Evolutionary conservation across 352 stramenopile genomes (phyloP).

Genomic region (Phytophthora ramorum): DNA sequence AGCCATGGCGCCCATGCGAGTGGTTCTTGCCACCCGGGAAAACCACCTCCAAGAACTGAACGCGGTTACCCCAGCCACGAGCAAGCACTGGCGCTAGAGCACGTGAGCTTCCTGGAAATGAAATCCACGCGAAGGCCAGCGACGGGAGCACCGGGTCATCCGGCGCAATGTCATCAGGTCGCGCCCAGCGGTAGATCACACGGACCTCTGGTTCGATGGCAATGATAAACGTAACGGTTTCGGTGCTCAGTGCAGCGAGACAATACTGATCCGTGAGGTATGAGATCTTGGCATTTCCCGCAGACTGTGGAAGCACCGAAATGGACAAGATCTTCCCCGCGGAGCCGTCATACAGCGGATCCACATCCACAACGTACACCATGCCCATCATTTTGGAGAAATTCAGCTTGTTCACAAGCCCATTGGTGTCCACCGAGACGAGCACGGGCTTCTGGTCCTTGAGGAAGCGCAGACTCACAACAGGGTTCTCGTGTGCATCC

Average conservation of each 20-base stretch:
- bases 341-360: constrained; percentile 95
- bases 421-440: constrained; percentile 87
- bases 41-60: constrained; percentile 93
- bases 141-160: constrained; percentile 91
- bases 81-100: constrained; percentile 92
- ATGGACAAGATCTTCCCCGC: constrained; percentile 89
- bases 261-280: constrained; percentile 89
- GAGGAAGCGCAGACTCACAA: constrained; percentile 87
- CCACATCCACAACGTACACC: constrained; percentile 94
- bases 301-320: constrained; percentile 80
- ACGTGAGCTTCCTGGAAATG: constrained; percentile 83
- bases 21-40: constrained; percentile 80
- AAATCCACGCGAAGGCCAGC: constrained; percentile 95
- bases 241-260: constrained; percentile 81
- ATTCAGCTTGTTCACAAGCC: constrained; percentile 95
- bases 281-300: constrained; percentile 86
- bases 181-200: constrained; percentile 94
- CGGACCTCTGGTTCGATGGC: constrained; percentile 95
- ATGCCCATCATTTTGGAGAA: constrained; percentile 96
- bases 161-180: constrained; percentile 72
- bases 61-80: constrained; percentile 92
- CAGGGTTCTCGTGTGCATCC: constrained; percentile 90
- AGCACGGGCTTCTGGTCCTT: constrained; percentile 89
- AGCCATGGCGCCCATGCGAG: constrained; percentile 86
- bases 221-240: constrained; percentile 96